Evolutionary conservation across 228 moss, liverwort and hornwort species (phyloP), one percentile per base, ranked within the genome.

Genomic region (Sphagnum fallax): DNA sequence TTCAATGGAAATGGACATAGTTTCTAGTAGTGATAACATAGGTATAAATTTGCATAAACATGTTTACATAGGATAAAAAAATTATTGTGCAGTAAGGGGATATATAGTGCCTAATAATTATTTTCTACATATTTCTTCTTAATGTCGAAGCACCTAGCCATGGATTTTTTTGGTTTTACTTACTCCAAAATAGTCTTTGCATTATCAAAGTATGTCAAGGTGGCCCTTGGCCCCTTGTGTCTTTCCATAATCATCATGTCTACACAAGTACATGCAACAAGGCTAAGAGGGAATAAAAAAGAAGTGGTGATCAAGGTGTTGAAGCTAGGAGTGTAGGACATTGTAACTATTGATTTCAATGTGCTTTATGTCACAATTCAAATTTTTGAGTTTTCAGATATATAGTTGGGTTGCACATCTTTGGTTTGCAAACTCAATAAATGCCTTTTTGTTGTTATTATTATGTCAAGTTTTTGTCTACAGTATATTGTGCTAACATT

Each of bases 221-320:
- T 32, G 32, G 32, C 32, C 32, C 32, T 0, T 32, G 32, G 32
- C 32, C 32, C 32, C 32, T 32, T 32, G 32, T 32, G 32, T 32
- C 32, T 32, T 32, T 32, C 32, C 1, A 32, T 32, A 32, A 32
- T 32, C 32, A 32, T 32, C 32, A 32, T 32, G 32, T 32, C 0
- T 32, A 32, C 32, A 63, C 85, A 94, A 91, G 93, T 94, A 71
- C 93, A 94, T 81, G 85, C 93, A 75, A 91, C 93, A 72, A 89
- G 83, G 70, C 67, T 94, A 75, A 89, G 83, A 77, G 89, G 87
- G 71, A 91, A 83, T 60, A 83, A 81, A 61, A 80, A 85, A 63
- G 93, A 94, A 71, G 89, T 94, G 55, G 93, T 94, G 47, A 84
- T 94, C 72, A 94, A 94, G 81, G 93, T 94, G 65, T 72, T 94